phyloP scores from a whole-genome alignment of 345 rosid genomes.

The Carallia brachiata region DNA sequence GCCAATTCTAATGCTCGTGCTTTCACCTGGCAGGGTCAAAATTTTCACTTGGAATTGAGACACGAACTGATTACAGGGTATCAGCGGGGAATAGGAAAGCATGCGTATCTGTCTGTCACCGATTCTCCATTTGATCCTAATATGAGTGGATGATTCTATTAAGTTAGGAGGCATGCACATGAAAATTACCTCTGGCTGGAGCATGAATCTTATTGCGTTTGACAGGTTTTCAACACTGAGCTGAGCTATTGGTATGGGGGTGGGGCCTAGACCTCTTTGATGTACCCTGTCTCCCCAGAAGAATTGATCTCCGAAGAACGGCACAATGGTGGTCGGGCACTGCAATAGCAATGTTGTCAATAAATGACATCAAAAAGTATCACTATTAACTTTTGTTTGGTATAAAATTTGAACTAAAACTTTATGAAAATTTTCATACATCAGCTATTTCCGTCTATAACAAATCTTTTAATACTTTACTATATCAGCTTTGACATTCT shows the following conservation, averaged over 20 bases:
- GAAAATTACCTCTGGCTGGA: constrained; percentile 74
- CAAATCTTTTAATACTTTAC: neutral
- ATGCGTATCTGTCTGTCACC: neutral
- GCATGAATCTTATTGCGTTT: constrained; percentile 79
- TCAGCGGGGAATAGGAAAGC: neutral
- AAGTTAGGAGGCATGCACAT: neutral
- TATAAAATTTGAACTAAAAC: neutral
- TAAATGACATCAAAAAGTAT: constrained; percentile 2
- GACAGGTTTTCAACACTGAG: constrained; percentile 79
- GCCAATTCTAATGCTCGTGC: constrained; percentile 65
- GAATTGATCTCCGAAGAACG: constrained; percentile 98
- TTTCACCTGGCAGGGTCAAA: constrained; percentile 54
- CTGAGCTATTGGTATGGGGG: constrained; percentile 76
- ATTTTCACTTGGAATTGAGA: constrained; percentile 3
- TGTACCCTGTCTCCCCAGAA: constrained; percentile 91
- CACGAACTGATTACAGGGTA: neutral
- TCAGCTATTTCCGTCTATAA: neutral
- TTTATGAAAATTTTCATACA: too few species aligned
- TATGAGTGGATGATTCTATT: neutral
- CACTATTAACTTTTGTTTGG: neutral
- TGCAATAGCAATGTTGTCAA: constrained; percentile 31
- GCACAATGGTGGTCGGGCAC: constrained; percentile 97
- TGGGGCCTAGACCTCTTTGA: constrained; percentile 74
- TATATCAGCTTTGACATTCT: too few species aligned
- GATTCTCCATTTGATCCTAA: neutral